These are phyloP conservation scores for Jamesozyma hellenica DNA, from an alignment of 805 yeast species.

Conservation along the genomic window DNA sequence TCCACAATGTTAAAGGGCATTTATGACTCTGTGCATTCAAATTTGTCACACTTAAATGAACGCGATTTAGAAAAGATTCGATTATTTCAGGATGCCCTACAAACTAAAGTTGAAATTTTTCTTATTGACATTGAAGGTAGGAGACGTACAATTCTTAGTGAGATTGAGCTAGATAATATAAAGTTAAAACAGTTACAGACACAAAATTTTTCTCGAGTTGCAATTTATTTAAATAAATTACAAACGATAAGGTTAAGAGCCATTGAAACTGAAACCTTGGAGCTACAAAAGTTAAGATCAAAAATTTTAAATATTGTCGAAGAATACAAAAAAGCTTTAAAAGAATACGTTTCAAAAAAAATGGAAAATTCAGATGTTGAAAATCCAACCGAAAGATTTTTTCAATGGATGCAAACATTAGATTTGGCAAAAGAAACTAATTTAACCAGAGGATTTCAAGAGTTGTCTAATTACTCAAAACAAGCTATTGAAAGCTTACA, in stretches of 20 bases:
- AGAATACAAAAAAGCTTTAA: constrained; percentile 21
- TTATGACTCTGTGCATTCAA: neutral
- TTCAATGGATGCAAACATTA: constrained; percentile 16
- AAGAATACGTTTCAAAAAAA: constrained; percentile 14
- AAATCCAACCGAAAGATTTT: constrained; percentile 21
- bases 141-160: constrained; percentile 17
- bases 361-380: constrained; percentile 9
- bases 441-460: constrained; percentile 14
- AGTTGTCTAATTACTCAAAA: constrained; percentile 13
- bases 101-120: constrained; percentile 19
- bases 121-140: constrained; percentile 19
- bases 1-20: neutral
- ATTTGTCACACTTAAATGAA: constrained; percentile 2
- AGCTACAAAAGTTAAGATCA: constrained; percentile 19
- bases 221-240: constrained; percentile 16
- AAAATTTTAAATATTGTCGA: constrained; percentile 19
- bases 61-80: constrained; percentile 15
- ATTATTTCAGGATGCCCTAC: constrained; percentile 17
- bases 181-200: constrained; percentile 13
- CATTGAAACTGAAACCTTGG: constrained; percentile 26
- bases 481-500: constrained; percentile 1
- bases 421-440: constrained; percentile 16
- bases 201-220: constrained; percentile 13
- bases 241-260: constrained; percentile 27
- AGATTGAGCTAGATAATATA: constrained; percentile 18